Evolutionary conservation across 768 basidiomycete species (phyloP), one percentile per base, ranked within the genome.

Genomic region (Rhodocollybia butyracea): DNA sequence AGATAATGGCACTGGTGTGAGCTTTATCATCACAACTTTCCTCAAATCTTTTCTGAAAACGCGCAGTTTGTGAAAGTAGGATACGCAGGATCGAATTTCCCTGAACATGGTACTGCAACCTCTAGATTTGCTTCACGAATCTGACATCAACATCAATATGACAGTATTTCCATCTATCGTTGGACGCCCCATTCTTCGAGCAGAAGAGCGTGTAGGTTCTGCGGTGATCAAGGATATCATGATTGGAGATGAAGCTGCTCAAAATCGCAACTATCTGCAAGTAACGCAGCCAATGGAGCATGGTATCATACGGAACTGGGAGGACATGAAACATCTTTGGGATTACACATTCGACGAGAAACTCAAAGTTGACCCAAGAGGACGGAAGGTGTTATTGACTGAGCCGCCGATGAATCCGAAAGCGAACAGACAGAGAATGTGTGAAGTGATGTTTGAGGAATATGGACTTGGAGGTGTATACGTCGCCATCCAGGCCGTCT

Each of bases 391-490:
- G 36, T 72, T 99, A 58, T 79, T 99, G 63, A 99, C 97, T 0
- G 97, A 99, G 71, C 97, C 97, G 15, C 97, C 97, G 27, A 98
- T 98, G 97, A 98, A 99, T 72, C 97, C 97, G 3, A 92, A 87
- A 67, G 87, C 73, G 60, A 98, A 99, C 72, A 73, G 97, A 64
- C 87, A 94, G 70, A 77, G 82, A 69, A 98, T 99, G 94, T 89
- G 86, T 55, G 89, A 98, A 70, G 92, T 98, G 66, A 99, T 99
- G 97, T 98, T 99, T 67, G 97, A 99, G 75, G 91, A 96, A 59
- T 99, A 98, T 70, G 94, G 92, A 2, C 98, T 98, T 64, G 85
- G 86, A 17, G 91, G 93, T 0, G 93, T 98, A 55, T 98, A 98
- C 70, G 88, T 99, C 2, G 97, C 97, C 19, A 98, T 99, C 58